A percentile compares a stretch with the other conserved stretches of the same genome.
Evolutionary conservation across 2,329 filamentous ascomycete species (phyloP).

Genomic region (Coniochaeta ligniaria): DNA sequence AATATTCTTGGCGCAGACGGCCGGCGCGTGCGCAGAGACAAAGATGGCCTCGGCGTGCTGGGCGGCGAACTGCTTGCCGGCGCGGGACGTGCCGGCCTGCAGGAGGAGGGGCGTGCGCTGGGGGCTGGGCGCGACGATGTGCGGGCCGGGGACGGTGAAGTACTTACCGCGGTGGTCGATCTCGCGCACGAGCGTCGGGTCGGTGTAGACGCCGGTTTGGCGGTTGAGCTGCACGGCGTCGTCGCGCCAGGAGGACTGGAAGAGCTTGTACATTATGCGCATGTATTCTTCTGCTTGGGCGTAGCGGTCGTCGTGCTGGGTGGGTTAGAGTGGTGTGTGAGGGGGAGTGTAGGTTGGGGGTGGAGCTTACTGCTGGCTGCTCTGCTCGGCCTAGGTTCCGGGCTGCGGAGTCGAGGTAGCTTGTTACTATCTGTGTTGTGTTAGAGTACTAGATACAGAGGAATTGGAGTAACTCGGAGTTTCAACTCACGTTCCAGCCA

Average conservation of each 20-base stretch:
- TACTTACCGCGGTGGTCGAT: constrained; percentile 56
- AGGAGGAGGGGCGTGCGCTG: constrained; percentile 63
- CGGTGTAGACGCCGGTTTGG: constrained; percentile 46
- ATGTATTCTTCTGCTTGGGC: constrained; percentile 56
- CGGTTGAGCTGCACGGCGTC: constrained; percentile 48
- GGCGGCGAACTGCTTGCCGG: constrained; percentile 60
- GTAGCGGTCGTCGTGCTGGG: constrained; percentile 58
- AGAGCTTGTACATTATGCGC: constrained; percentile 50
- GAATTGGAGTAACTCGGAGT: background rate
- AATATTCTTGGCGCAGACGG: constrained; percentile 53
- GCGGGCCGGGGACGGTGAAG: constrained; percentile 46
- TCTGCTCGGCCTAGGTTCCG: constrained; percentile 51
- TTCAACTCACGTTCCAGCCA: constrained; percentile 34
- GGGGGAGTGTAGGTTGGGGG: constrained; percentile 27
- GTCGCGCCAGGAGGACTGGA: constrained; percentile 41
- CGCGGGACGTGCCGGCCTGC: constrained; percentile 61
- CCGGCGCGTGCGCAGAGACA: constrained; percentile 57
- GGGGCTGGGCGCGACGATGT: constrained; percentile 58
- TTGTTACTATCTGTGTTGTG: constrained; percentile 48
- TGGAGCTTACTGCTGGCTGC: constrained; percentile 35
- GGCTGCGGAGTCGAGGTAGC: constrained; percentile 60
- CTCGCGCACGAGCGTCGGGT: constrained; percentile 50
- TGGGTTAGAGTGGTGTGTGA: constrained; percentile 21
- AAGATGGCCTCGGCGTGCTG: constrained; percentile 68
- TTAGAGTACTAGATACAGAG: constrained; percentile 18